These are phyloP conservation scores for Aureobasidium sp. DNA, from an alignment of 2,329 filamentous ascomycete genomes.

Conservation along the genomic window DNA sequence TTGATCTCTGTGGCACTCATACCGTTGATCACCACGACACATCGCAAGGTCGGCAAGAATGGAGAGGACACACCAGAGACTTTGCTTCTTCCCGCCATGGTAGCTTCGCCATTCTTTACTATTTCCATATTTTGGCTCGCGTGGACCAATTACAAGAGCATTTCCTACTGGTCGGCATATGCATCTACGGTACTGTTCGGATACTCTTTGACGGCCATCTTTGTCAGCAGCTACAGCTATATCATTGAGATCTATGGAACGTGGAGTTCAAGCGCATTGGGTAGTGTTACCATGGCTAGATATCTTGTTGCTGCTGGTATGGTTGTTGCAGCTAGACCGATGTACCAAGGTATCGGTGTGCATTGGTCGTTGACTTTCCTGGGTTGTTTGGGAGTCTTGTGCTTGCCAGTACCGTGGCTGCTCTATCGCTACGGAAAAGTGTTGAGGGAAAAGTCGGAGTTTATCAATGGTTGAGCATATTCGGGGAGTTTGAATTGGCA, in stretches of 20 bases:
- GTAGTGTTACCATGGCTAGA: slow-evolving; percentile 35
- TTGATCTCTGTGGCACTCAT: slow-evolving; percentile 28
- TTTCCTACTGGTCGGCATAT: slow-evolving; percentile 53
- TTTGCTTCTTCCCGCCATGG: slow-evolving; percentile 49
- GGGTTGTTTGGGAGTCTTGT: slow-evolving; percentile 36
- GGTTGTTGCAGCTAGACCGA: slow-evolving; percentile 43
- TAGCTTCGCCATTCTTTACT: slow-evolving; percentile 45
- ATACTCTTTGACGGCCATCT: slow-evolving; percentile 52
- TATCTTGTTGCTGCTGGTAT: slow-evolving; percentile 44
- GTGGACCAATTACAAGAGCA: slow-evolving; percentile 27
- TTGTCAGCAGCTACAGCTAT: slow-evolving; percentile 41
- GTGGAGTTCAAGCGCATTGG: slow-evolving; percentile 48
- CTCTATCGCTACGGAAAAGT: no score
- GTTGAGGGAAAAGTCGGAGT: no score
- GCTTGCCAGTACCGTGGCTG: slow-evolving; percentile 28
- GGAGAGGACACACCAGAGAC: no score
- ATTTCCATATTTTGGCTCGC: slow-evolving; percentile 58
- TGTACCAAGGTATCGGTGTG: slow-evolving; percentile 45
- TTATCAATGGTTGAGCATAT: no score
- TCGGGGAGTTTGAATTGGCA: no score
- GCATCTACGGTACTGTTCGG: slow-evolving; percentile 50
- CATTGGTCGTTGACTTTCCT: slow-evolving; percentile 49
- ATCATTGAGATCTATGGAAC: slow-evolving; percentile 45
- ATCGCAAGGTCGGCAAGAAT: no score
- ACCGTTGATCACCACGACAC: slow-evolving; percentile 19